Conservation (phyloP, 2,329 filamentous ascomycete genomes). For the Pseudogymnoascus sp. region DNA sequence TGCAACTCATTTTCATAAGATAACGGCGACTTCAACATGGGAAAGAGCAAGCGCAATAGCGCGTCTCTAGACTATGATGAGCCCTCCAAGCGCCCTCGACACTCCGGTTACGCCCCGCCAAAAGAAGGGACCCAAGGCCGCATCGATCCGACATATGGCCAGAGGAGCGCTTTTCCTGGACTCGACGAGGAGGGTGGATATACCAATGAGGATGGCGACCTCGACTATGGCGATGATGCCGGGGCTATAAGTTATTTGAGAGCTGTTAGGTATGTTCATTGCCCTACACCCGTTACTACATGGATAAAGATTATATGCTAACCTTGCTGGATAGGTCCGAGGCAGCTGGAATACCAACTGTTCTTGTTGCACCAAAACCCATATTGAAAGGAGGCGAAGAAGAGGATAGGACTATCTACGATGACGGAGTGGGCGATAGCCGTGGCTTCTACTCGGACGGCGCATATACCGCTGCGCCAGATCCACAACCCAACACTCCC, state of each 20-base stretch:
- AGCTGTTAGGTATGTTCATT: constrained; percentile 55
- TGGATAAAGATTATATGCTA: constrained; percentile 22
- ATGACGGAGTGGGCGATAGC: constrained; percentile 41
- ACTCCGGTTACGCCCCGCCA: background rate
- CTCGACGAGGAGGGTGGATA: constrained; percentile 37
- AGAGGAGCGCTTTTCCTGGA: constrained; percentile 63
- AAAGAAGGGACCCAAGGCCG: constrained; percentile 20
- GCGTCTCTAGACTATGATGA: constrained; percentile 2
- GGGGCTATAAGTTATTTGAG: constrained; percentile 55
- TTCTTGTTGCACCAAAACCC: constrained; percentile 55
- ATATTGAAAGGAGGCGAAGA: constrained; percentile 25
- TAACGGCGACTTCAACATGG: background rate
- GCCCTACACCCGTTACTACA: background rate
- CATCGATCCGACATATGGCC: constrained; percentile 58
- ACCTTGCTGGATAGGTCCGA: constrained; percentile 52
- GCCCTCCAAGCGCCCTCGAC: background rate
- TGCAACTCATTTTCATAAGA: background rate
- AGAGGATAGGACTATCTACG: constrained; percentile 39
- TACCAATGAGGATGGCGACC: constrained; percentile 35
- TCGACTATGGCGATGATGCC: constrained; percentile 60
- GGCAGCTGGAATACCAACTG: constrained; percentile 63
- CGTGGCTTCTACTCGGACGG: constrained; percentile 68
- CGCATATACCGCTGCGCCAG: constrained; percentile 60
- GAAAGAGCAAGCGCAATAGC: constrained; percentile 1
- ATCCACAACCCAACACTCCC: constrained; percentile 13